Conservation (phyloP, 1,284 basidiomycete genomes). For the Ceratobasidium theobromae region DNA sequence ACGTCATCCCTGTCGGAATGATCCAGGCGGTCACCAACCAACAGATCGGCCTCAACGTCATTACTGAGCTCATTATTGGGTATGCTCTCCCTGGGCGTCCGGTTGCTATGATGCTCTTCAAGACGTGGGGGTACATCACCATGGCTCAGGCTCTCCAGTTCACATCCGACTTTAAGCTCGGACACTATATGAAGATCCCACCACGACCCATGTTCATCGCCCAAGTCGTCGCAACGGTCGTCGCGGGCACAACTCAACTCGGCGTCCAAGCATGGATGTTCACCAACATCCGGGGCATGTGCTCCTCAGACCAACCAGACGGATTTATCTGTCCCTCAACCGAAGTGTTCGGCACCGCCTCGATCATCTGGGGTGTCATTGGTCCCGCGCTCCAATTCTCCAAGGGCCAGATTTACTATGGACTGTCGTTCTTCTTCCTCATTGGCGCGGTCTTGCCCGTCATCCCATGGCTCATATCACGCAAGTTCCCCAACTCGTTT, state of each 20-base stretch:
- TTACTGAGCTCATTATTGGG: conserved; percentile 53
- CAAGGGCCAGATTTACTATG: conserved; percentile 47
- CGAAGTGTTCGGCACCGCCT: conserved; percentile 47
- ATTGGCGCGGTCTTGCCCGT: conserved; percentile 51
- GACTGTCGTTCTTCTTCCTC: conserved; percentile 53
- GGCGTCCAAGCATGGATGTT: conserved; percentile 53
- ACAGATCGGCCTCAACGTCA: conserved; percentile 40
- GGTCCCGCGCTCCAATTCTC: conserved; percentile 50
- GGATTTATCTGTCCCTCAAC: conserved; percentile 48
- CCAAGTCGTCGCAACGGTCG: conserved; percentile 49
- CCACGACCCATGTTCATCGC: conserved; percentile 50
- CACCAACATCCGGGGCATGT: conserved; percentile 43
- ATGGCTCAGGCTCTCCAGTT: conserved; percentile 60
- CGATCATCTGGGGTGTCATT: conserved; percentile 53
- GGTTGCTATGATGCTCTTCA: conserved; percentile 65
- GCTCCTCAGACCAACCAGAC: conserved; percentile 36
- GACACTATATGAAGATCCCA: conserved; percentile 55
- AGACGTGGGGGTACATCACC: conserved; percentile 56
- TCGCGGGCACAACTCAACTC: conserved; percentile 48
- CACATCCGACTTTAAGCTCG: conserved; percentile 50
- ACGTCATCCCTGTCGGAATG: conserved; percentile 45
- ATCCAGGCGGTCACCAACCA: conserved; percentile 44
- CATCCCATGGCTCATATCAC: conserved; percentile 47
- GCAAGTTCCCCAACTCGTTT: conserved; percentile 50
- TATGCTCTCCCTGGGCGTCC: conserved; percentile 56